Base-by-base conservation (phyloP, 257 asterid genomes). In the Hygrophila difformis region DNA sequence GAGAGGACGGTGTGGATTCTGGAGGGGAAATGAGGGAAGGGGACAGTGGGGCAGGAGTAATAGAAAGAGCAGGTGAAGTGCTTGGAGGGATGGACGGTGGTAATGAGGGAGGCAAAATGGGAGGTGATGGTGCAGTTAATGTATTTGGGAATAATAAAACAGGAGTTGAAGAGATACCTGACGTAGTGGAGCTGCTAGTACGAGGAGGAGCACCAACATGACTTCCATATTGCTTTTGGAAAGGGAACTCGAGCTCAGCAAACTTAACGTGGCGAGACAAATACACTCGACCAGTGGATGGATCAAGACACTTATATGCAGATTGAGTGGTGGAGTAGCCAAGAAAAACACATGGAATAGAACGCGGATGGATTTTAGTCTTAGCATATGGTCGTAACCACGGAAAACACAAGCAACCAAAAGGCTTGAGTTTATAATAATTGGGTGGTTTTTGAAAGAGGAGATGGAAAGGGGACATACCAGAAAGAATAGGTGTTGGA, bases 371-470 rank as follows among this genome's bases (percentile, higher is more conserved):
- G 1, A 44, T 55, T 8, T 0, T 26, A 8, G 31, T 8, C 34
- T 2, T 3, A n/a, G n/a, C n/a, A 21, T 45, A 55, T 1, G 53
- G 51, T 1, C 39, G 31, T 1, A 44, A 36, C 52, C 44, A 55
- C 1, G 53, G 53, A 36, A 11, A 31, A 8, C 53, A 55, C 5
- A 55, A 18, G 35, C 45, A 55, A 1, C 53, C 22, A 14, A 55
- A 55, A 1, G 21, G 8, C 2, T 11, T 4, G 1, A 55, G 23
- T n/a, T 43, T 44, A 11, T 1, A 0, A 3, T 12, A 31, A 16
- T 44, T 17, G 0, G 53, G 61, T 2, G 21, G 6, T 8, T 31
- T 7, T 1, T 1, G 1, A 18, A 33, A 35, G 5, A 55, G 36
- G 1, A 6, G 3, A 1, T 56, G 46, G 22, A 17, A 56, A 0